These are phyloP conservation scores for Curvularia eragrostidis DNA, from an alignment of 2,329 filamentous ascomycete species.

Conservation along the genomic window DNA sequence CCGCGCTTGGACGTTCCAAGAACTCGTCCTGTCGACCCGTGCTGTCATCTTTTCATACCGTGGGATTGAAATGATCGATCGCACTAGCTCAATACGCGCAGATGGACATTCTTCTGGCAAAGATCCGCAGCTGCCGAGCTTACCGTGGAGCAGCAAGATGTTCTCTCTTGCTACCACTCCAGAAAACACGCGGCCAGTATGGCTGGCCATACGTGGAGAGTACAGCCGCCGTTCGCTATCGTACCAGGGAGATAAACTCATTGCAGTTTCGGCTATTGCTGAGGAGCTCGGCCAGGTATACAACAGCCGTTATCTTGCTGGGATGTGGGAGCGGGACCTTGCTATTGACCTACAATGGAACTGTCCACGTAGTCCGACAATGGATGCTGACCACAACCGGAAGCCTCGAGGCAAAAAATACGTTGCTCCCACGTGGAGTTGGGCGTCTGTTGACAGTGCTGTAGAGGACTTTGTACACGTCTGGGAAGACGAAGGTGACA, in stretches of 20 bases:
- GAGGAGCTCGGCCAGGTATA: conserved; percentile 13
- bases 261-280: conserved; percentile 16
- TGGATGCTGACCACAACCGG: neutral
- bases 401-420: conserved; percentile 8
- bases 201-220: conserved; percentile 14
- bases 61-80: conserved; percentile 9
- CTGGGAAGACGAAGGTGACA: conserved; percentile 2
- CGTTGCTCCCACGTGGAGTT: conserved; percentile 17
- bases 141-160: conserved; percentile 11
- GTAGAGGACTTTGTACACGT: conserved; percentile 10
- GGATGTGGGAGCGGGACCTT: conserved; percentile 17
- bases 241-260: conserved; percentile 14
- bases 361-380: neutral
- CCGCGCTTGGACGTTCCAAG: conserved; percentile 21
- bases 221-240: conserved; percentile 16
- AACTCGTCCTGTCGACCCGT: conserved; percentile 14
- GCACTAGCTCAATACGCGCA: neutral
- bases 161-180: conserved; percentile 6
- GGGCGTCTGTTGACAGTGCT: conserved; percentile 11
- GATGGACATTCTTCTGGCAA: conserved; percentile 5
- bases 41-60: conserved; percentile 17
- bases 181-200: conserved; percentile 11
- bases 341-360: conserved; percentile 15
- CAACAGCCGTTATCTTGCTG: conserved; percentile 11
- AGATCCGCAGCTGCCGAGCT: conserved; percentile 12